phyloP scores from a whole-genome alignment of 2,329 filamentous ascomycete genomes.

The Talaromyces sp. region DNA sequence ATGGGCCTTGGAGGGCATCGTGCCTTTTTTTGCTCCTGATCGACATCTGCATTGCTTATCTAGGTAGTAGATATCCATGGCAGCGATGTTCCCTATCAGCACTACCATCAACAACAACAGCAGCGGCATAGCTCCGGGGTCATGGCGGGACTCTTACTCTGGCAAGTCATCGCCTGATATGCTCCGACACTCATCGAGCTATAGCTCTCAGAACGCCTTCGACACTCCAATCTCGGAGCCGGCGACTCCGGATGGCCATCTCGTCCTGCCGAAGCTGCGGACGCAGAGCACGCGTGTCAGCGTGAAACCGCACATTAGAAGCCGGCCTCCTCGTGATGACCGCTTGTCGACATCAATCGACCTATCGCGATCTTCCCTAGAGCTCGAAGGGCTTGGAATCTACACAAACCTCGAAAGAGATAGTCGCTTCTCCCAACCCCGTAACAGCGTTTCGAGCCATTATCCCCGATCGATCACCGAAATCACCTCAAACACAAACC shows the following conservation, averaged over 20 bases:
- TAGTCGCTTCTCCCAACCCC: conserved; percentile 32
- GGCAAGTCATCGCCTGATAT: conserved; percentile 12
- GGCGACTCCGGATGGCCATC: conserved; percentile 7
- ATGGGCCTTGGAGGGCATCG: not conserved
- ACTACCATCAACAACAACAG: not conserved
- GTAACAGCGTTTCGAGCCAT: conserved; percentile 38
- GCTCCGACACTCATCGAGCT: conserved; percentile 9
- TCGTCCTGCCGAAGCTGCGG: conserved; percentile 16
- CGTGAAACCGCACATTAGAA: conserved; percentile 52
- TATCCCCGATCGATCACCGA: conserved; percentile 48
- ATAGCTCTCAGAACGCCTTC: conserved; percentile 8
- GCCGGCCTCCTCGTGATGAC: conserved; percentile 42
- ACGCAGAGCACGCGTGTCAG: conserved; percentile 31
- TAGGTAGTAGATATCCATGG: no score
- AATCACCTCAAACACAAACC: conserved; percentile 45
- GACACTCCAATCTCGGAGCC: conserved; percentile 9
- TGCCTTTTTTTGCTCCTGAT: not conserved
- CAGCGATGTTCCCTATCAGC: not conserved
- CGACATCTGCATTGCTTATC: not conserved
- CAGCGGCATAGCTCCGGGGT: conserved; percentile 3
- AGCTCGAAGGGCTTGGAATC: conserved; percentile 54
- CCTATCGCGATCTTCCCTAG: conserved; percentile 48
- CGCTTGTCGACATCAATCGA: conserved; percentile 45
- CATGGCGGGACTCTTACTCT: conserved; percentile 11
- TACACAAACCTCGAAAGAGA: conserved; percentile 31